Base-by-base conservation (phyloP, 2,329 filamentous ascomycete genomes). In the Thermomyces lanuginosus region DNA sequence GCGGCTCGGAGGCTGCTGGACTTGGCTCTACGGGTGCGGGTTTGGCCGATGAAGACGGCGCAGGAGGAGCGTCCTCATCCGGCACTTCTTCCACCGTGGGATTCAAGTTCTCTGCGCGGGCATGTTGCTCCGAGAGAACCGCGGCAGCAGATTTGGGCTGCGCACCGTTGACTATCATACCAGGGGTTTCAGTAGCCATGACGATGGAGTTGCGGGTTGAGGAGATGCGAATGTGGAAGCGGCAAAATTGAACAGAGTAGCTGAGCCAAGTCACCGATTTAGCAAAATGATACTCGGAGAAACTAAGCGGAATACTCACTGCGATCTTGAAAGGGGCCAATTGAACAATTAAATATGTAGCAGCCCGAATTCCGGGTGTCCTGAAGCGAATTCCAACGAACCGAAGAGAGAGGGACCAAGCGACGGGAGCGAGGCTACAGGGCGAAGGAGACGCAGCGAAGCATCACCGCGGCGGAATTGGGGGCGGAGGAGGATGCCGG, bases 31-130 rank as follows among this genome's bases (percentile, higher is more conserved):
- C 10, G 13, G 42, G 36, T 1, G 32, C 15, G 9, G 41, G 40
- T 19, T 36, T 36, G 4, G 41, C 42, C 28, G 47, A 46, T 23
- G 51, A 56, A 30, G 58, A 67, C 27, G 57, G 64, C 30, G 64
- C 60, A 42, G 67, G 58, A 55, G 67, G 59, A 37, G 80, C 69
- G 21, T 91, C 80, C 52, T 91, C 81, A 46, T 92, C 83, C 15
- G 67, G 64, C 20, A 69, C 72, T 25, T 92, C 82, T 54, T 92
- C 83, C 38, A 92, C 66, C 13, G 74, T 83, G 38, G 69, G 67
- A 43, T 71, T 65, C 51, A 70, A 66, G 18, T 48, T 45, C 41
- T 67, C 57, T 31, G 62, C 55, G 34, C 55, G 55, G 26, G 58
- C 51, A 44, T 69, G 65, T 49, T 64, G 56, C 40, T 63, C 54